Evolutionary conservation across 352 stramenopile genomes (phyloP).

Genomic region (Elongisporangium undulatum): DNA sequence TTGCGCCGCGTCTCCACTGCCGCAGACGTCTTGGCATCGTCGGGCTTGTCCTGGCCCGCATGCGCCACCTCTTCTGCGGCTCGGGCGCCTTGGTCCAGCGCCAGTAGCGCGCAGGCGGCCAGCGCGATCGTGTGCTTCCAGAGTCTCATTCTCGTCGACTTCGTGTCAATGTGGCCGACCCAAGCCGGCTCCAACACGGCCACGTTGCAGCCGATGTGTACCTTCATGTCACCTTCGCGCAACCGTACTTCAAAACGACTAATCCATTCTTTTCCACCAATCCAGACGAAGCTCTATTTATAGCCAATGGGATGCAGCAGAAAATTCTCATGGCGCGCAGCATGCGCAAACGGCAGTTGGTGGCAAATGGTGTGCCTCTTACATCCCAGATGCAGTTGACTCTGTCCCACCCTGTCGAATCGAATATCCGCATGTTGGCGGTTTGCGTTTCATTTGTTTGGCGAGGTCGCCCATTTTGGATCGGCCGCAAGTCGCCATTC

Average conservation of each 20-base stretch:
- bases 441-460: neutral
- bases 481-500: neutral
- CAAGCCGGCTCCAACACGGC: neutral
- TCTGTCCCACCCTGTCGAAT: neutral
- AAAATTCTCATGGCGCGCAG: neutral
- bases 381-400: neutral
- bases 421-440: neutral
- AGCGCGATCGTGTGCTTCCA: neutral
- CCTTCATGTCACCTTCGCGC: neutral
- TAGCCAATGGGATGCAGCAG: neutral
- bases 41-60: neutral
- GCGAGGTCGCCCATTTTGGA: neutral
- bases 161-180: neutral
- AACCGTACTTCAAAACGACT: neutral
- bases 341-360: neutral
- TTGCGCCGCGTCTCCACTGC: conserved; percentile 4
- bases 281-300: neutral
- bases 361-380: neutral
- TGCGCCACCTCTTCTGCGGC: neutral
- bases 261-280: neutral
- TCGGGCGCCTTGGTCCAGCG: neutral
- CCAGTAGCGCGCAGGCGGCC: neutral
- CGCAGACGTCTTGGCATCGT: neutral
- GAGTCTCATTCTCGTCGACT: neutral
- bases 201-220: neutral